Base-by-base conservation (phyloP, 345 rosid species). In the Linum trigynum region DNA sequence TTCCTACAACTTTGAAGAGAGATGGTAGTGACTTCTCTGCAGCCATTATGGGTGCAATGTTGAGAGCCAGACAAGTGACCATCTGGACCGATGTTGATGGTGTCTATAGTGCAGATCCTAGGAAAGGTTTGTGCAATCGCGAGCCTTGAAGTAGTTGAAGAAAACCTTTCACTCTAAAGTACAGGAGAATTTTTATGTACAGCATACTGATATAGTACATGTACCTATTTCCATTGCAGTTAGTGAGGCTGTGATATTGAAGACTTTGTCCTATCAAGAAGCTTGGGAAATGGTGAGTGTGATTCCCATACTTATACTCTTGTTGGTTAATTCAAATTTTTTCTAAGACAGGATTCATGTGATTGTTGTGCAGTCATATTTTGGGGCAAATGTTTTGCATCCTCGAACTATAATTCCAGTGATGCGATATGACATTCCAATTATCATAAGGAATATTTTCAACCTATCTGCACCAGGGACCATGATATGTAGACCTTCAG, bases 1-100 rank as follows among this genome's bases (percentile, higher is more conserved):
- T 95, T 74, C 99, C 99, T 51, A 91, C 97, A 65, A 95, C 99
- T 65, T 75, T 95, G 79, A 95, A 95, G 82, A 81, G 99, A 76
- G 99, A 95, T 76, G 99, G 99, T 62, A 95, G 99, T 77, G 99
- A 95, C 76, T 95, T 95, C 76, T 95, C 96, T 14, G 99, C 99
- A 11, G 97, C 99, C 48, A 91, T 95, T 60, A 85, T 95, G 77
- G 96, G 99, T 65, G 91, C 99, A 72, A 59, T 95, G 4, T 57
- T 95, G 63, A 83, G 83, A 74, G 96, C 99, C 70, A 71, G 71
- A 32, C 95, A 87, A 77, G 84, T 95, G 65, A 95, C 99, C 57
- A 91, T 95, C 65, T 95, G 99, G 97, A 95, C 99, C 2, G 99
- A 95, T 75, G 99, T 95, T 65, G 90, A 95, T 76, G 99, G 97